phyloP scores from a whole-genome alignment of 345 rosid species.

The Arabidopsis arenosa region DNA sequence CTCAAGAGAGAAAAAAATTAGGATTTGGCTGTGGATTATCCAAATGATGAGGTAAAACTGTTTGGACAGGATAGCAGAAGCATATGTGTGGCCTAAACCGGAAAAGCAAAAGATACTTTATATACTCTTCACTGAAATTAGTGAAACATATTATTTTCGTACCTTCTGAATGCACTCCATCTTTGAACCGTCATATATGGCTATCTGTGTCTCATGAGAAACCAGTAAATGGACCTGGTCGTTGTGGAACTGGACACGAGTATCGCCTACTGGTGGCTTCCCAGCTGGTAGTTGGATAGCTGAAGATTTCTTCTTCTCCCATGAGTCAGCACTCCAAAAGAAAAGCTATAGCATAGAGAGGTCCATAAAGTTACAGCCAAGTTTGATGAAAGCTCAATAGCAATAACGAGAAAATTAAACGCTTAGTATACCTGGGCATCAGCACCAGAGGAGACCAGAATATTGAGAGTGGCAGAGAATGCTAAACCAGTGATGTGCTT shows the following conservation, averaged over 20 bases:
- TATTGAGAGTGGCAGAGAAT: conserved; percentile 66
- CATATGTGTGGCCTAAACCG: neutral
- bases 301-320: conserved; percentile 73
- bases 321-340: conserved; percentile 72
- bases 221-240: conserved; percentile 72
- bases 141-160: neutral
- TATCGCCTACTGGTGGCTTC: conserved; percentile 60
- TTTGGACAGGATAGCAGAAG: neutral
- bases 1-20: neutral
- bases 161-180: conserved; percentile 77
- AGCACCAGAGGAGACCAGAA: conserved; percentile 84
- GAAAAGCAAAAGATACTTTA: neutral
- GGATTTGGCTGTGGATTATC: neutral
- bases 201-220: conserved; percentile 78
- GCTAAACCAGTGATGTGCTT: conserved; percentile 82
- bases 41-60: neutral
- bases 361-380: conserved; percentile 9
- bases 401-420: neutral
- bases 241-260: conserved; percentile 75
- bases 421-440: conserved; percentile 77
- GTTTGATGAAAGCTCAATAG: conserved; percentile 16
- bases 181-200: conserved; percentile 74
- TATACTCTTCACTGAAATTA: neutral
- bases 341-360: conserved; percentile 49
- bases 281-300: conserved; percentile 66